phyloP scores from a whole-genome alignment of 805 yeast genomes.

The Millerozyma acaciae region DNA sequence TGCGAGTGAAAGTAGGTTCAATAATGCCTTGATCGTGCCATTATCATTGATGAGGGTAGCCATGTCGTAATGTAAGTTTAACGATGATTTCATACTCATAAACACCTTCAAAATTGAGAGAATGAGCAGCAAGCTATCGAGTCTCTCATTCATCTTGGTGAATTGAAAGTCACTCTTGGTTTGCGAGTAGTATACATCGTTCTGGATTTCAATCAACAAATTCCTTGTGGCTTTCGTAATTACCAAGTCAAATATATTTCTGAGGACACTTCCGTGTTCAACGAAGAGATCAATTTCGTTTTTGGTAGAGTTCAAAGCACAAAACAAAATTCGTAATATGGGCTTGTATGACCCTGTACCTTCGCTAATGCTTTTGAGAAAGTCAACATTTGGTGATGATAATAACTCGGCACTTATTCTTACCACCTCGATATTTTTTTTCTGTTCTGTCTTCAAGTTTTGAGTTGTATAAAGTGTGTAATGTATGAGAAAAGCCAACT shows the following conservation, averaged over 20 bases:
- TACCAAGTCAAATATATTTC: constrained; percentile 57
- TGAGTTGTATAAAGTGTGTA: constrained; percentile 35
- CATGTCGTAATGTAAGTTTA: constrained; percentile 45
- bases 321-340: constrained; percentile 53
- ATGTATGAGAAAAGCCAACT: constrained; percentile 55
- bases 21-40: constrained; percentile 58
- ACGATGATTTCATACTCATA: constrained; percentile 45
- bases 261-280: constrained; percentile 48
- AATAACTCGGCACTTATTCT: constrained; percentile 44
- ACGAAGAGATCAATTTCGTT: constrained; percentile 37
- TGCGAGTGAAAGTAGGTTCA: constrained; percentile 65
- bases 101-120: constrained; percentile 62
- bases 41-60: constrained; percentile 51
- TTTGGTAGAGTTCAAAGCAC: constrained; percentile 43
- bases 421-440: constrained; percentile 37
- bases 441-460: constrained; percentile 12
- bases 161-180: constrained; percentile 29
- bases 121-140: constrained; percentile 63
- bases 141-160: constrained; percentile 41
- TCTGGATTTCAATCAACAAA: constrained; percentile 55
- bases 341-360: constrained; percentile 51
- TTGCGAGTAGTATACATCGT: constrained; percentile 45
- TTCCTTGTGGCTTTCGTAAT: constrained; percentile 64
- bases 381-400: constrained; percentile 47
- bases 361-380: constrained; percentile 37